Conservation (phyloP, 306 rosid genomes). For the Quercus aquifolioides region DNA sequence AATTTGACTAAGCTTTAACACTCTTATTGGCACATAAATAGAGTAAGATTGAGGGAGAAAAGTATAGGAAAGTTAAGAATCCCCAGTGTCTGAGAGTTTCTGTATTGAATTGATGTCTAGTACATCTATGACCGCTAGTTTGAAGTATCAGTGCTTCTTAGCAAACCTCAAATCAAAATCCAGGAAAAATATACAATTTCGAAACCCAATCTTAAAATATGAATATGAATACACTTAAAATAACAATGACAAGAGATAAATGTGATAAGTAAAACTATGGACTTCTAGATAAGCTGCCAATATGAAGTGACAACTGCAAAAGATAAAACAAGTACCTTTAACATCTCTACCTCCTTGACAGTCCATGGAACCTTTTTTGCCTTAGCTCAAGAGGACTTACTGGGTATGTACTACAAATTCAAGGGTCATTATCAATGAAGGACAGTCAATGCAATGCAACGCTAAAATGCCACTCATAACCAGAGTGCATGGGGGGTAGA, state of each 20-base stretch:
- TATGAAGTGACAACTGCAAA: neutral
- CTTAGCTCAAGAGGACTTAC: slow-evolving; percentile 23
- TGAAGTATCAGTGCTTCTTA: neutral
- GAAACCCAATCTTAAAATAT: neutral
- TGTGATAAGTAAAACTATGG: neutral
- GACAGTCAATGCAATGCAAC: neutral
- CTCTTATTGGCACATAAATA: too few species aligned
- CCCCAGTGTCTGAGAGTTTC: too few species aligned
- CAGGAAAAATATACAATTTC: neutral
- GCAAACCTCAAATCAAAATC: too few species aligned
- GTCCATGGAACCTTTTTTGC: slow-evolving; percentile 50
- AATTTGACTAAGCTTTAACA: too few species aligned
- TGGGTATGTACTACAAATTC: slow-evolving; percentile 37
- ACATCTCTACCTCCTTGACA: slow-evolving; percentile 50
- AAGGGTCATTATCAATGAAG: neutral
- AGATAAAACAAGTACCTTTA: slow-evolving; percentile 38
- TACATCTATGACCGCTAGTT: too few species aligned
- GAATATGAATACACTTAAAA: neutral
- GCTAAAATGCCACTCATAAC: neutral
- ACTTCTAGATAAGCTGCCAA: too few species aligned
- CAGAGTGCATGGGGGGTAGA: neutral
- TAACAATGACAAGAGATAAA: neutral
- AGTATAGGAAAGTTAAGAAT: too few species aligned
- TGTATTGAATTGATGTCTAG: too few species aligned
- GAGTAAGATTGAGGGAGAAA: too few species aligned